A percentile compares a stretch with the other conserved stretches of the same genome.
Conservation (phyloP, 148 eudicot species). For the Mesembryanthemum crystallinum region DNA sequence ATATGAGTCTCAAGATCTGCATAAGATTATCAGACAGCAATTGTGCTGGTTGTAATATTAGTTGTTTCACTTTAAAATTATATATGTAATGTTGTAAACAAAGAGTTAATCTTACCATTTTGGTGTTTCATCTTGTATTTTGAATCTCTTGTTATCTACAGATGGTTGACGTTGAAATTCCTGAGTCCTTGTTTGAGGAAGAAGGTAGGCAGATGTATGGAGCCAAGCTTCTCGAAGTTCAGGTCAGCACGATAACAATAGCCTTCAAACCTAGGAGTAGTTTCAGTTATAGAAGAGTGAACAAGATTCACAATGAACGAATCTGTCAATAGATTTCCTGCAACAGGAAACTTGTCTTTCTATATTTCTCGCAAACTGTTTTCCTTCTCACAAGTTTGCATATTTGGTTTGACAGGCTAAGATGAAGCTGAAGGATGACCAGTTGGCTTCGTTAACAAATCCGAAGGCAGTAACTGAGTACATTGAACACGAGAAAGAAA, state of each 20-base stretch:
- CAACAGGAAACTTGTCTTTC: background rate
- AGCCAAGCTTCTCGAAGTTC: conserved; percentile 74
- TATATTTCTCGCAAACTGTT: background rate
- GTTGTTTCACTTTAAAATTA: background rate
- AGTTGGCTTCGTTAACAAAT: conserved; percentile 74
- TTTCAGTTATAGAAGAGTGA: background rate
- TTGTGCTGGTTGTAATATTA: background rate
- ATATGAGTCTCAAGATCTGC: background rate
- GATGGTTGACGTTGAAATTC: conserved; percentile 91
- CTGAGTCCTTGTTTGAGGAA: conserved; percentile 86
- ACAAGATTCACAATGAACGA: too few species aligned
- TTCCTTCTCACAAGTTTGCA: conserved; percentile 9
- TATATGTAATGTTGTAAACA: background rate
- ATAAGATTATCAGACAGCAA: background rate
- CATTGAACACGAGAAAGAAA: conserved; percentile 73
- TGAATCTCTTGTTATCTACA: conserved; percentile 22
- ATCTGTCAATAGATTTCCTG: background rate
- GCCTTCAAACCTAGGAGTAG: background rate
- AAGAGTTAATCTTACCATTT: background rate
- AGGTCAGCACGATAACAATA: conserved; percentile 46
- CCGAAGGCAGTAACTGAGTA: conserved; percentile 68
- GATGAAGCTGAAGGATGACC: conserved; percentile 74
- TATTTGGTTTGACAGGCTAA: conserved; percentile 47
- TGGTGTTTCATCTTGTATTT: background rate
- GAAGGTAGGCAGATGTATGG: conserved; percentile 95